A percentile compares a stretch with the other conserved stretches of the same genome.
Evolutionary conservation across 305 asterid genomes (phyloP).

Genomic region (Fraxinus floribunda): DNA sequence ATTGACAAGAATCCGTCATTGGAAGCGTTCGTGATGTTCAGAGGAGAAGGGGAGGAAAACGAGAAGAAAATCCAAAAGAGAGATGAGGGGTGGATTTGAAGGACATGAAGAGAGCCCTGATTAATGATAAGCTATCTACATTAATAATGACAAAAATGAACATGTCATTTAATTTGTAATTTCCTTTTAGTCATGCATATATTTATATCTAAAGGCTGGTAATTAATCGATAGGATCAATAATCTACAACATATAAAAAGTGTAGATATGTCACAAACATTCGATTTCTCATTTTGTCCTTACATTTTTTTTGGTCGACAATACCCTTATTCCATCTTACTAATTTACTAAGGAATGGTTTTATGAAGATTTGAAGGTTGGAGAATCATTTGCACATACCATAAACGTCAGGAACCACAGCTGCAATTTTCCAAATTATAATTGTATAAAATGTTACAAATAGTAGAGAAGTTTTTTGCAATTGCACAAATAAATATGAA

Average conservation of each 20-base stretch:
- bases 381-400: neutral
- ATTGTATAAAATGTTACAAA: neutral
- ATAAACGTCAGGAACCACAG: neutral
- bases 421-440: too few species aligned
- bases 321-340: neutral
- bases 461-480: neutral
- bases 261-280: neutral
- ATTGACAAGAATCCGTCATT: neutral
- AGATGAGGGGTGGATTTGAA: slow-evolving; percentile 1
- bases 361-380: neutral
- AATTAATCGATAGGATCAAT: neutral
- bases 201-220: neutral
- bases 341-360: neutral
- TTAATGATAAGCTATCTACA: neutral
- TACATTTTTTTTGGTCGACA: neutral
- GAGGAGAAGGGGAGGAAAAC: neutral
- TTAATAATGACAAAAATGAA: neutral
- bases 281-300: neutral
- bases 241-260: too few species aligned
- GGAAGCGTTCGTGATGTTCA: neutral
- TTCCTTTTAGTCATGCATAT: neutral
- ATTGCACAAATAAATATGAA: neutral
- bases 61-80: slow-evolving; percentile 21
- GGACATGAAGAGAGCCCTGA: neutral
- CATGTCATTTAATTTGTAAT: neutral